Conservation (phyloP, 2,329 filamentous ascomycete species). For the Lecanicillium sp. region DNA sequence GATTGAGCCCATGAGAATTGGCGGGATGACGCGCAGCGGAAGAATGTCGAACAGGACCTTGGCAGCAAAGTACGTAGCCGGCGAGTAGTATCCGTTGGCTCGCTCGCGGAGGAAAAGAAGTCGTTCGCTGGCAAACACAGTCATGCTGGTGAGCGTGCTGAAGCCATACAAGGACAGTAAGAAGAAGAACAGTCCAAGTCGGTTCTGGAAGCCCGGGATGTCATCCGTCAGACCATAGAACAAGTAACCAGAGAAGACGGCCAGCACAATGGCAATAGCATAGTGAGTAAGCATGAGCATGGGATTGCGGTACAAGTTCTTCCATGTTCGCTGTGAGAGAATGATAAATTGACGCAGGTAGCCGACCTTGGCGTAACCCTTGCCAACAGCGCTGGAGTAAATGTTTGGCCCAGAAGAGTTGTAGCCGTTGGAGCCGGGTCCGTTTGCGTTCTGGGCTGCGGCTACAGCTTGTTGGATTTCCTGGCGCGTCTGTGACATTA, state of each 20-base stretch:
- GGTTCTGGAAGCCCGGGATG: slow-evolving; percentile 95
- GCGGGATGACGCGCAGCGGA: slow-evolving; percentile 86
- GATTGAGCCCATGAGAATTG: slow-evolving; percentile 90
- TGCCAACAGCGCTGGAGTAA: slow-evolving; percentile 55
- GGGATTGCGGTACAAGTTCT: slow-evolving; percentile 93
- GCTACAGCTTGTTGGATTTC: slow-evolving; percentile 68
- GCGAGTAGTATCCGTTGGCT: slow-evolving; percentile 94
- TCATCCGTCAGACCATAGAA: slow-evolving; percentile 96
- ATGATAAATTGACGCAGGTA: slow-evolving; percentile 79
- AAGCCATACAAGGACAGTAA: slow-evolving; percentile 92
- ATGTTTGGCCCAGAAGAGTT: slow-evolving; percentile 38
- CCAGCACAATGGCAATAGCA: slow-evolving; percentile 89
- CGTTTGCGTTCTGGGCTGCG: slow-evolving; percentile 60
- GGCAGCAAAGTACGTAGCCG: slow-evolving; percentile 85
- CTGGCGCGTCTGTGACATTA: slow-evolving; percentile 64
- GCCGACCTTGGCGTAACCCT: slow-evolving; percentile 75
- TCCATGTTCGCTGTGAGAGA: slow-evolving; percentile 86
- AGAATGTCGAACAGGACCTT: slow-evolving; percentile 99
- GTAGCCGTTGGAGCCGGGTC: slow-evolving; percentile 47
- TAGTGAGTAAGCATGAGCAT: slow-evolving; percentile 99
- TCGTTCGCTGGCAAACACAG: slow-evolving; percentile 85
- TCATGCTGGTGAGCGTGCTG: slow-evolving; percentile 88
- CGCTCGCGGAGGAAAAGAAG: slow-evolving; percentile 87
- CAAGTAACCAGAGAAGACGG: slow-evolving; percentile 87
- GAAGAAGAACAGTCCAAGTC: slow-evolving; percentile 96